Evolutionary conservation across 192 early-diverging fungal genomes (phyloP), one percentile per base, ranked within the genome.

Genomic region (Backusella tuberculispora): DNA sequence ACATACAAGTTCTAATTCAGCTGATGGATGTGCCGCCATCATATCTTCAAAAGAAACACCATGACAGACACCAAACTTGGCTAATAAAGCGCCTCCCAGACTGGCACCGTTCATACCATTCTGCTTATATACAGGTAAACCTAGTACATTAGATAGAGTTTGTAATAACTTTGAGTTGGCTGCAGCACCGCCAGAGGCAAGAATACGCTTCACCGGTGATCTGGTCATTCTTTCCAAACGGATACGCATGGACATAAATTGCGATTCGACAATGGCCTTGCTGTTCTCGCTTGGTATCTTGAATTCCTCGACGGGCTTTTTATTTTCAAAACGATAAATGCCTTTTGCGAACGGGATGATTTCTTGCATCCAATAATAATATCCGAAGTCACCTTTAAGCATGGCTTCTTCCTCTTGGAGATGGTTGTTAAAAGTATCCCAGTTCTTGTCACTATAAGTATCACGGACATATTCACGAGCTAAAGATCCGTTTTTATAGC

Each of bases 401-500:
- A 72, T 12, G 73, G 83, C 79, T n/a, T 64, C 48, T 45, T 69
- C 24, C 7, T 83, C 63, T 24, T 64, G n/a, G 21, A 90, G 71
- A 19, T 83, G 70, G 0, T 65, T 6, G 38, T 89, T 84, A 66
- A 93, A 95, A 13, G 76, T 74, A 1, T 77, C 77, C 94, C 94
- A 95, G 19, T 83, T 76, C 21, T 78, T 78, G 14, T 77, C 24
- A 3, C 82, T 79, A 75, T 87, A 89, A 7, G 74, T 63, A 73
- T 91, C 87, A 15, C 91, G 87, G 37, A 95, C 85, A 46, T 83
- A 79, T 71, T 95, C 92, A 10, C 94, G 83, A 0, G 91, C 89
- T n/a, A 95, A 74, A n/a, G 91, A 92, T 12, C 95, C 95, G 73
- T 96, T 96, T 78, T 93, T 95, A 84, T 91, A 94, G 74, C 91